A percentile compares a stretch with the other conserved stretches of the same genome.
Evolutionary conservation across 75 land plant species (phyloP).

Genomic region (Isoetes taiwanensis): DNA sequence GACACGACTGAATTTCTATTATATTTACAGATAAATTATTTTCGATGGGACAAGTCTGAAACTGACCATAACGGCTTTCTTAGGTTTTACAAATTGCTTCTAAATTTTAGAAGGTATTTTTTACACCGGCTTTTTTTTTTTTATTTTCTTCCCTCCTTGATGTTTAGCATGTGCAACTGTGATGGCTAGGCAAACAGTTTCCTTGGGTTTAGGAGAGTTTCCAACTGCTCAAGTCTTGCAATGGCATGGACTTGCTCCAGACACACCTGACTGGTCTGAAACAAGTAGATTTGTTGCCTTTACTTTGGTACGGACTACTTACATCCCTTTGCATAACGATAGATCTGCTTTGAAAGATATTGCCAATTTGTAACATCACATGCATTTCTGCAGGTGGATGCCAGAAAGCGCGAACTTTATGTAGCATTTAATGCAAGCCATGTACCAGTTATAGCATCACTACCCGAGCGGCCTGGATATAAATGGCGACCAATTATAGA

Average conservation of each 20-base stretch:
- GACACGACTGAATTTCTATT: too few species aligned
- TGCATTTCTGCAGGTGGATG: conserved; percentile 41
- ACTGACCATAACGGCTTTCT: conserved; percentile 48
- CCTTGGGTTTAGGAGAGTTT: conserved; percentile 65
- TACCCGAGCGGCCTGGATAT: conserved; percentile 66
- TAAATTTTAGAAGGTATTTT: conserved; percentile 56
- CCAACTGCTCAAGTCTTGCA: conserved; percentile 70
- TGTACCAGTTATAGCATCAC: conserved; percentile 41
- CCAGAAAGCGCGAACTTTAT: conserved; percentile 55
- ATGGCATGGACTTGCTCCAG: conserved; percentile 81
- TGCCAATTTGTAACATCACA: neutral
- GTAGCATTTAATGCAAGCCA: conserved; percentile 89
- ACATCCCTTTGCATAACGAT: too few species aligned
- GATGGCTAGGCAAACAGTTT: conserved; percentile 58
- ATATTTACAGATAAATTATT: conserved; percentile 75
- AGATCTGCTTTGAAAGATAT: neutral
- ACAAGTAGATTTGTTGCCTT: conserved; percentile 94
- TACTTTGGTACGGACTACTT: conserved; percentile 41
- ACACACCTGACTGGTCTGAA: conserved; percentile 83
- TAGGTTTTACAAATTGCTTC: conserved; percentile 61
- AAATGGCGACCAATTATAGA: conserved; percentile 81
- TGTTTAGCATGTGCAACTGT: neutral
- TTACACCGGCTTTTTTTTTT: neutral
- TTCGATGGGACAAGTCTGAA: conserved; percentile 80
- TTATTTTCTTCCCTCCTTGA: neutral